These are phyloP conservation scores for Sporothrix pallida DNA, from an alignment of 2,329 filamentous ascomycete genomes.

Conservation along the genomic window DNA sequence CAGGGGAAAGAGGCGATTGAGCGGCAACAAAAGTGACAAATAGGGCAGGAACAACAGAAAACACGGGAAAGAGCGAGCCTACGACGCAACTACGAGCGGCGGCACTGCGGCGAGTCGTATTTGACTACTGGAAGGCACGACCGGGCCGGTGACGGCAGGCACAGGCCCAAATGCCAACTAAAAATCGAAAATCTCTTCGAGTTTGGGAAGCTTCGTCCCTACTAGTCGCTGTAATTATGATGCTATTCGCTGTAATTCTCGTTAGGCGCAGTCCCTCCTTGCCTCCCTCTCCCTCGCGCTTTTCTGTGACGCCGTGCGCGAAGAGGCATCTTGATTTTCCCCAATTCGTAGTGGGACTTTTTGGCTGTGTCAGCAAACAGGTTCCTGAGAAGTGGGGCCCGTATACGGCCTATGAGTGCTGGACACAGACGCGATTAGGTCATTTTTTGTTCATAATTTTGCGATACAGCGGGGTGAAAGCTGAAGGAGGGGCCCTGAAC, in stretches of 20 bases:
- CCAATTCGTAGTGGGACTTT: neutral
- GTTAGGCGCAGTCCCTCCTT: neutral
- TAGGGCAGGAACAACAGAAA: slow-evolving; percentile 9
- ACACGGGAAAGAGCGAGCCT: slow-evolving; percentile 11
- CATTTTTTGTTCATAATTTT: neutral
- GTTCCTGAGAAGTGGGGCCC: neutral
- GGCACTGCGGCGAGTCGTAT: slow-evolving; percentile 12
- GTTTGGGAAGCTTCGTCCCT: neutral
- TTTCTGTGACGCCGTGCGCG: slow-evolving; percentile 11
- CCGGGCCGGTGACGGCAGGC: slow-evolving; percentile 19
- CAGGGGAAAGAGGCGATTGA: neutral
- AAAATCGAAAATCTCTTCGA: slow-evolving; percentile 12
- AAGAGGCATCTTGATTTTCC: neutral
- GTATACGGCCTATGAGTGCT: neutral
- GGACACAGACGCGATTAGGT: slow-evolving; percentile 2
- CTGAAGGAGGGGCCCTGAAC: slow-evolving; percentile 13
- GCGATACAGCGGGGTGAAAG: slow-evolving; percentile 2
- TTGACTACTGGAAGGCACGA: slow-evolving; percentile 16
- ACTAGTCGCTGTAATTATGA: neutral
- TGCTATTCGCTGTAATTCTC: neutral
- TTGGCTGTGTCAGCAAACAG: slow-evolving; percentile 17
- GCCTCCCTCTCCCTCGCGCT: slow-evolving; percentile 15
- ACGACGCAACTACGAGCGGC: slow-evolving; percentile 8
- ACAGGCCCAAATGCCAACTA: neutral
- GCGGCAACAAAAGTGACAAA: slow-evolving; percentile 16